Percentiles rank a stretch among this genome's conserved stretches.
Evolutionary conservation across 2,329 filamentous ascomycete species (phyloP).

Genomic region (Pyrenochaeta sp.): DNA sequence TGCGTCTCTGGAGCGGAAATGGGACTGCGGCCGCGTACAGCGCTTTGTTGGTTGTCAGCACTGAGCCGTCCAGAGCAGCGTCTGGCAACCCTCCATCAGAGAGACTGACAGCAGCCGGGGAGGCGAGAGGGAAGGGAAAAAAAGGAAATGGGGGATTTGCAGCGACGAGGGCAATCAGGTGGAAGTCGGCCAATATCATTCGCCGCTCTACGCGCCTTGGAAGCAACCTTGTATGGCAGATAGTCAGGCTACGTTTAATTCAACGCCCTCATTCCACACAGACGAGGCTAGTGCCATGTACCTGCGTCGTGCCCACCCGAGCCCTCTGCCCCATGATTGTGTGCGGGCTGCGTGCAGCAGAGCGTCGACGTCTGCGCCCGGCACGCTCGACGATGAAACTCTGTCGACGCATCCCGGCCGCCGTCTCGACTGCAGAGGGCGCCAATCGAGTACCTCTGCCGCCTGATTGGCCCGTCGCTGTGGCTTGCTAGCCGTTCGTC

Average conservation of each 20-base stretch:
- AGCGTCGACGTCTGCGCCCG: background rate
- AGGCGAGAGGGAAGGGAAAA: no score
- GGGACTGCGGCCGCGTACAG: background rate
- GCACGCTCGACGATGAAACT: constrained; percentile 2
- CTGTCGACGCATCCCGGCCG: constrained; percentile 11
- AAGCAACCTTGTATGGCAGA: background rate
- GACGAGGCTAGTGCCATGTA: constrained; percentile 7
- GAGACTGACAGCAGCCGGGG: constrained; percentile 9
- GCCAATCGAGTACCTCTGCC: constrained; percentile 2
- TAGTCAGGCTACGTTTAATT: constrained; percentile 7
- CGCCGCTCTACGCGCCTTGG: constrained; percentile 23
- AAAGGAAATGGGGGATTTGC: background rate
- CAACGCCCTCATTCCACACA: constrained; percentile 8
- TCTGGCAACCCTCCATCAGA: constrained; percentile 21
- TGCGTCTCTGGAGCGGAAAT: constrained; percentile 19
- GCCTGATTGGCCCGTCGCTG: constrained; percentile 12
- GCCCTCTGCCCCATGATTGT: constrained; percentile 22
- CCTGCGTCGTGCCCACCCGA: constrained; percentile 22
- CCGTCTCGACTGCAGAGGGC: constrained; percentile 4
- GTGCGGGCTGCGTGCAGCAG: background rate
- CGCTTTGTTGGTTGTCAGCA: constrained; percentile 18
- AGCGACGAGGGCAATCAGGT: background rate
- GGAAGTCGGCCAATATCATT: constrained; percentile 6
- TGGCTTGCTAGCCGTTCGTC: constrained; percentile 18
- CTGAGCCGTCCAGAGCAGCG: constrained; percentile 12